Percentiles rank a stretch among this genome's conserved stretches.
Evolutionary conservation across 768 basidiomycete species (phyloP).

Genomic region (Termitomyces sp.): DNA sequence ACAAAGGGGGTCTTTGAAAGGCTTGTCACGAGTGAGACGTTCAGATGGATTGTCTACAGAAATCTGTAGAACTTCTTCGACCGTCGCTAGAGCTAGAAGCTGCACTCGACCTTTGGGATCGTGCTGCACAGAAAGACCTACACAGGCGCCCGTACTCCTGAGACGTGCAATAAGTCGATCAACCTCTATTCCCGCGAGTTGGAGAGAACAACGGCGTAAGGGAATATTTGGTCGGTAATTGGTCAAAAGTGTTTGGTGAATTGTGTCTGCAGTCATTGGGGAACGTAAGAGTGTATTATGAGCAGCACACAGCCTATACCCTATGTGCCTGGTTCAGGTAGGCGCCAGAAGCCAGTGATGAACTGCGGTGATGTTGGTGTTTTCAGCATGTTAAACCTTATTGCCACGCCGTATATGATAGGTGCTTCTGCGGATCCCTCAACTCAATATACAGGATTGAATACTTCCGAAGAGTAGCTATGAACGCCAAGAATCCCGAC

Average conservation of each 20-base stretch:
- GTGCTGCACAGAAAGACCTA: slow-evolving; percentile 9
- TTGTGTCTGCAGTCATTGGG: not conserved
- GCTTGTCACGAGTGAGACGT: slow-evolving; percentile 6
- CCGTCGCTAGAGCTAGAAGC: slow-evolving; percentile 10
- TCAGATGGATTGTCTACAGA: slow-evolving; percentile 1
- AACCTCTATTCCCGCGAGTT: slow-evolving; percentile 9
- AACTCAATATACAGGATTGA: not conserved
- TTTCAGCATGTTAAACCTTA: not conserved
- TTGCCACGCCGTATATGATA: not conserved
- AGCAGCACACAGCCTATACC: not conserved
- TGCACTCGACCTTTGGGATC: slow-evolving; percentile 1
- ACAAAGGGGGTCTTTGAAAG: slow-evolving; percentile 14
- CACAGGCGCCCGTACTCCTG: not conserved
- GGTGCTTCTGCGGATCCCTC: slow-evolving; percentile 6
- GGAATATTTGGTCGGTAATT: slow-evolving; percentile 1
- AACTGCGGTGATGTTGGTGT: not conserved
- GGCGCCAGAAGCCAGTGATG: not conserved
- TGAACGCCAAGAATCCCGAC: not conserved
- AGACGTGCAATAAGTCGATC: not conserved
- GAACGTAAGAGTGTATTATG: not conserved
- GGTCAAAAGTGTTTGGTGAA: slow-evolving; percentile 8
- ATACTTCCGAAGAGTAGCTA: not conserved
- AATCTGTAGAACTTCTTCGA: slow-evolving; percentile 6
- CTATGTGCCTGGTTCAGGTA: not conserved
- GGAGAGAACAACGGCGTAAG: slow-evolving; percentile 3